These are phyloP conservation scores for Multifurca ochricompacta DNA, from an alignment of 768 basidiomycete genomes.

Conservation along the genomic window DNA sequence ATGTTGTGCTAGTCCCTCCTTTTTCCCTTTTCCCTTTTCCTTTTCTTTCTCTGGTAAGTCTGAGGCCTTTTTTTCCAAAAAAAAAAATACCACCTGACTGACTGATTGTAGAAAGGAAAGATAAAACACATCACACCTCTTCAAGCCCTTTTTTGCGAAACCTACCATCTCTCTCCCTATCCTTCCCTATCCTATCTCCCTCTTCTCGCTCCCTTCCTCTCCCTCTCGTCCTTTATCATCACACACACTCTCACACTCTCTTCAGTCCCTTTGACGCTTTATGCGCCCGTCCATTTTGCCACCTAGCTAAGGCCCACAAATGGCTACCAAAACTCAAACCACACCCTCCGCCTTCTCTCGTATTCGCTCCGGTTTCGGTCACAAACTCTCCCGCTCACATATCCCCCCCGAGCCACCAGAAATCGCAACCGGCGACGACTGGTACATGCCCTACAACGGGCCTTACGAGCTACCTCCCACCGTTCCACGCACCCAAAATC, in stretches of 20 bases:
- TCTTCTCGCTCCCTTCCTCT: no score
- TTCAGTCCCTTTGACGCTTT: neutral
- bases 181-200: neutral
- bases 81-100: no score
- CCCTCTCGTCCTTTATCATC: no score
- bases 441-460: slow-evolving; percentile 61
- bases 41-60: neutral
- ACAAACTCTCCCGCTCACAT: slow-evolving; percentile 14
- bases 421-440: slow-evolving; percentile 36
- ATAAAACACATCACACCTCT: slow-evolving; percentile 3
- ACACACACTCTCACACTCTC: no score
- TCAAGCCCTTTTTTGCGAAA: slow-evolving; percentile 16
- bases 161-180: neutral
- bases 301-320: slow-evolving; percentile 19
- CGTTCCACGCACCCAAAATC: slow-evolving; percentile 18
- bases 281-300: neutral
- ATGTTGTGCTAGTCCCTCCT: slow-evolving; percentile 8
- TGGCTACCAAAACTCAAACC: slow-evolving; percentile 31
- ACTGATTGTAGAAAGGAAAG: no score
- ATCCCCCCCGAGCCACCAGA: slow-evolving; percentile 21
- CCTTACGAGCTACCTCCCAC: slow-evolving; percentile 38
- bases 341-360: slow-evolving; percentile 31
- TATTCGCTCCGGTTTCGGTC: slow-evolving; percentile 31
- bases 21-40: neutral
- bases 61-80: no score